Conservation (phyloP, 129 eudicot species). For the Lonicera japonica region DNA sequence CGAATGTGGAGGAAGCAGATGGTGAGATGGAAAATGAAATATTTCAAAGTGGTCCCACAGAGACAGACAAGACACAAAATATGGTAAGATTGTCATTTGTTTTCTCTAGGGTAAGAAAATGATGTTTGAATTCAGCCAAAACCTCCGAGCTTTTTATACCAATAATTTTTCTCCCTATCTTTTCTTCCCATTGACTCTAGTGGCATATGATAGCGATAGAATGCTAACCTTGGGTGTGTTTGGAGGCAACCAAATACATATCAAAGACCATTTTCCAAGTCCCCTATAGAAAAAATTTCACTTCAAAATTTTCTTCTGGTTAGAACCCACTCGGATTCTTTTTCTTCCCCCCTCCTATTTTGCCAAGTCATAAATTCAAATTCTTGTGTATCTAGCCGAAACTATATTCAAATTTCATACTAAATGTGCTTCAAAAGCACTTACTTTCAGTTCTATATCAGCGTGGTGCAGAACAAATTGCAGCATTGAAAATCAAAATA, state of each 20-base stretch:
- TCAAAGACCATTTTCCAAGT: neutral
- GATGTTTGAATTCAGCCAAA: slow-evolving; percentile 3
- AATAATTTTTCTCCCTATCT: neutral
- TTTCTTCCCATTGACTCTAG: neutral
- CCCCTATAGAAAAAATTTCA: neutral
- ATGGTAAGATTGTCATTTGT: slow-evolving; percentile 28
- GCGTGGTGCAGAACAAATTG: slow-evolving; percentile 40
- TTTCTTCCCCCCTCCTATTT: neutral
- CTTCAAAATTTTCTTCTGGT: neutral
- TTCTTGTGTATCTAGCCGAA: neutral
- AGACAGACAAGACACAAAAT: slow-evolving; percentile 25
- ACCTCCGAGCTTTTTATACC: neutral
- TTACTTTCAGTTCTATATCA: slow-evolving; percentile 11
- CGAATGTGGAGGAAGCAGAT: slow-evolving; percentile 30
- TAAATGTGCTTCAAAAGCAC: neutral
- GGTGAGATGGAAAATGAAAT: slow-evolving; percentile 19
- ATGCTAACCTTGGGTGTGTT: neutral
- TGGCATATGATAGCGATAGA: slow-evolving; percentile 9
- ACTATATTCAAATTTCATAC: neutral
- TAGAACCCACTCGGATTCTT: neutral
- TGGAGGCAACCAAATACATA: neutral
- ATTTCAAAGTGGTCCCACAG: slow-evolving; percentile 11
- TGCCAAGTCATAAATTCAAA: neutral
- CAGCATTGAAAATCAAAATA: slow-evolving; percentile 39
- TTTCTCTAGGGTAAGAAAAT: slow-evolving; percentile 2